Evolutionary conservation across 306 rosid species (phyloP), one percentile per base, ranked within the genome.

Genomic region (Gastrolobium villosum): DNA sequence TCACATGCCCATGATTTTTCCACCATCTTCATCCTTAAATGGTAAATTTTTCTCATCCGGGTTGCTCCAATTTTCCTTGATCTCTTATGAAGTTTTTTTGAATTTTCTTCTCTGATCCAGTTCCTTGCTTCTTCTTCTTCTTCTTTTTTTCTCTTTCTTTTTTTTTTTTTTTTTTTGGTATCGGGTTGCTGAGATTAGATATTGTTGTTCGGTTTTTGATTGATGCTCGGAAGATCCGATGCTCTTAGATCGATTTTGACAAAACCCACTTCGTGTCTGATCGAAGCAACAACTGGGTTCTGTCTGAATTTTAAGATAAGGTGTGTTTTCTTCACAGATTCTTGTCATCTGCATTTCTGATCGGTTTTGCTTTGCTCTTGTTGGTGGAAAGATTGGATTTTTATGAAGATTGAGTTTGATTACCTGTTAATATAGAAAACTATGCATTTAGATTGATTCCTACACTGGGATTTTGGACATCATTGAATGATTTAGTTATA

Each of bases 221-320:
- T 88, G 90, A 66, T 86, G 87, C 76, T 63, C 63, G 28, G 79
- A 85, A 86, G 92, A 89, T 93, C 97, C 84, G 97, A 89, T 91
- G 96, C 74, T 89, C 55, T 86, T 79, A 81, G 91, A 84, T 91
- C 93, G 87, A 89, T 81, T 86, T 83, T 85, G 88, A 77, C 81
- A 76, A 82, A 82, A 81, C 90, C 89, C 86, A 83, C 79, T 87
- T 83, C 83, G 72, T 81, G 75, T 85, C 76, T 80, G 83, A 83
- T 86, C 87, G 89, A 82, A 89, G 89, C 89, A 73, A 55, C 82
- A 52, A 30, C 82, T 82, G 93, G 93, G 84, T 94, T 90, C 89
- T 85, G 86, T 93, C 96, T 87, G 74, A 91, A 88, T 87, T 90
- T 86, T 72, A 64, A 77, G 86, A 79, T 68, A 83, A 87, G 91